Percentiles rank a stretch among this genome's conserved stretches.
Evolutionary conservation across 768 basidiomycete genomes (phyloP).

Genomic region (Termitomyces sp.): DNA sequence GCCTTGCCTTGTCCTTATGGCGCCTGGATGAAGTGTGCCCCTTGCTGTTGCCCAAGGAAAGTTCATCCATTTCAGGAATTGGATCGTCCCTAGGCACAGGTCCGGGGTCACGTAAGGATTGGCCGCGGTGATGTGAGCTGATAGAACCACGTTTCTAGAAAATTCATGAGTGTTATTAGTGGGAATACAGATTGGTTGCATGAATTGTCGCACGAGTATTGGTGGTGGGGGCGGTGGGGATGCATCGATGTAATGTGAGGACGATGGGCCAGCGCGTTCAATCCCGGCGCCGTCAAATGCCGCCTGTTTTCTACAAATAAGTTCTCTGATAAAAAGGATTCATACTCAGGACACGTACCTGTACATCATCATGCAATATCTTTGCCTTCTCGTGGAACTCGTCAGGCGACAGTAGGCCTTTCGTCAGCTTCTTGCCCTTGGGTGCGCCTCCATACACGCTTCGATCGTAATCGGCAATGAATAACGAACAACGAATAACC

Average conservation of each 20-base stretch:
- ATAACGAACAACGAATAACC: background rate
- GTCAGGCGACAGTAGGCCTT: slow-evolving; percentile 15
- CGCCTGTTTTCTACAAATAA: slow-evolving; percentile 2
- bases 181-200: background rate
- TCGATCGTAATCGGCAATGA: background rate
- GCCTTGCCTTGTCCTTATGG: slow-evolving; percentile 6
- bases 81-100: slow-evolving; percentile 4
- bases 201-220: slow-evolving; percentile 2
- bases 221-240: slow-evolving; percentile 1
- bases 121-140: slow-evolving; percentile 8
- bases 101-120: slow-evolving; percentile 12
- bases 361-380: slow-evolving; percentile 15
- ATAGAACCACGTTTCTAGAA: background rate
- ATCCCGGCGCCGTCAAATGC: slow-evolving; percentile 10
- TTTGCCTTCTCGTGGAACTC: slow-evolving; percentile 18
- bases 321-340: background rate
- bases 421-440: slow-evolving; percentile 19
- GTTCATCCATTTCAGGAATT: slow-evolving; percentile 4
- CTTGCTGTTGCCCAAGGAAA: slow-evolving; percentile 7
- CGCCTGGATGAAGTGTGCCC: slow-evolving; percentile 1
- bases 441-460: slow-evolving; percentile 19
- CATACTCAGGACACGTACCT: slow-evolving; percentile 7
- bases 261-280: slow-evolving; percentile 9
- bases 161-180: background rate
- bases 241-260: slow-evolving; percentile 5